Conservation (phyloP, 2,329 filamentous ascomycete species). For the Pezicula carpinea region DNA sequence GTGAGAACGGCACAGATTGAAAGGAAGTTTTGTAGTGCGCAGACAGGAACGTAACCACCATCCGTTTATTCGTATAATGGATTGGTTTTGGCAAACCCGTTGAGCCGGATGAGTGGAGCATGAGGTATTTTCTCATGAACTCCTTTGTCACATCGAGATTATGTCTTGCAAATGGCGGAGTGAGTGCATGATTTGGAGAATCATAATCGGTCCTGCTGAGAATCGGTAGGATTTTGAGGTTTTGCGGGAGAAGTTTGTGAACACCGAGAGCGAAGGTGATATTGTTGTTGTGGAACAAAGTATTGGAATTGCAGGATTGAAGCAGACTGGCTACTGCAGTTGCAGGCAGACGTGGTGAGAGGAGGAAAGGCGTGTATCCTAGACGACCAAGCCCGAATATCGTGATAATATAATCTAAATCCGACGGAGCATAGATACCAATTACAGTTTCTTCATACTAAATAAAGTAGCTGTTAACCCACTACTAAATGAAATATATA, state of each 20-base stretch:
- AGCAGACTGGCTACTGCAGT: slow-evolving; percentile 44
- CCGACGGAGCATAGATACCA: slow-evolving; percentile 23
- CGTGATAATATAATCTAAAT: slow-evolving; percentile 45
- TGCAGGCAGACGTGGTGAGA: slow-evolving; percentile 48
- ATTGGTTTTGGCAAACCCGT: slow-evolving; percentile 61
- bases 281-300: slow-evolving; percentile 8
- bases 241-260: slow-evolving; percentile 1
- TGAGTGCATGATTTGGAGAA: slow-evolving; percentile 5
- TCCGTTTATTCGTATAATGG: slow-evolving; percentile 48
- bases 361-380: slow-evolving; percentile 47
- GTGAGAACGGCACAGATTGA: slow-evolving; percentile 51
- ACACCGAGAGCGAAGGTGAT: neutral
- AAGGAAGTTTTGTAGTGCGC: slow-evolving; percentile 29
- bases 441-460: slow-evolving; percentile 6
- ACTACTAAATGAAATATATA: neutral
- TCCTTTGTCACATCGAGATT: slow-evolving; percentile 6
- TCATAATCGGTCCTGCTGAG: neutral
- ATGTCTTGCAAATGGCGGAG: slow-evolving; percentile 1
- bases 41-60: slow-evolving; percentile 36
- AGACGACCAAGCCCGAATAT: slow-evolving; percentile 47
- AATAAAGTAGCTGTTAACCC: neutral
- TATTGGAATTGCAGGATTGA: slow-evolving; percentile 29
- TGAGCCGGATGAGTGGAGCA: slow-evolving; percentile 38
- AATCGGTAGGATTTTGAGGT: no score
- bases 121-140: slow-evolving; percentile 21